Base-by-base conservation (phyloP, 495 filamentous ascomycete species). In the Talaromyces nanjingensis region DNA sequence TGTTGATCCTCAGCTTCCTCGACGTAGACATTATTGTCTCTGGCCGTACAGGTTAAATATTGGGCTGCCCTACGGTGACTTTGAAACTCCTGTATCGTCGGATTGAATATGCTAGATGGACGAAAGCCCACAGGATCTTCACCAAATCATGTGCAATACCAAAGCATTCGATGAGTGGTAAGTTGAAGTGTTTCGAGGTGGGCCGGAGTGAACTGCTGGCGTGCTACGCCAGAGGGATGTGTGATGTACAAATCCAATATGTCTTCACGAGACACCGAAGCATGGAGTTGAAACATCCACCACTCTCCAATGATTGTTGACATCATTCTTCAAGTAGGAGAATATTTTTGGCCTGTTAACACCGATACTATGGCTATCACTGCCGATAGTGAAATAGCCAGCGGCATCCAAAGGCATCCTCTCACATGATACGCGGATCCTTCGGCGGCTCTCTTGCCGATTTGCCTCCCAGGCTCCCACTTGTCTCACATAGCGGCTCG, bases 391-490 rank as follows among this genome's bases (percentile, higher is more conserved):
- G 45, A 49, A 20, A 7, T 49, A 49, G 18, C 18, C 45, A 49
- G 18, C 45, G n/a, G 45, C 16, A 18, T 49, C n/a, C 45, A 20
- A 18, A 18, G 45, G 7, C 14, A 31, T 16, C 4, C 14, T 16
- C 37, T 42, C 37, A 16, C 12, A 49, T 7, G 45, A 49, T 54
- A 54, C 22, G 52, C 52, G 52, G 52, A 55, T 55, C 52, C 12
- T 2, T 29, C 52, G 52, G 52, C 45, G 52, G 52, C 52, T 29
- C 12, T 29, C 25, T 27, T 29, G 52, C 22, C 20, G 52, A 27
- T 55, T 55, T 55, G 52, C 52, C 52, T 55, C 24, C 45, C 45
- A 49, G 52, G 22, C 52, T 55, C 24, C 45, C 45, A 49, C 52
- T 55, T 55, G 52, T 55, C 16, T 55, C 52, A 55, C 45, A 20